These are phyloP conservation scores for Datisca glomerata DNA, from an alignment of 306 rosid genomes.

Conservation along the genomic window DNA sequence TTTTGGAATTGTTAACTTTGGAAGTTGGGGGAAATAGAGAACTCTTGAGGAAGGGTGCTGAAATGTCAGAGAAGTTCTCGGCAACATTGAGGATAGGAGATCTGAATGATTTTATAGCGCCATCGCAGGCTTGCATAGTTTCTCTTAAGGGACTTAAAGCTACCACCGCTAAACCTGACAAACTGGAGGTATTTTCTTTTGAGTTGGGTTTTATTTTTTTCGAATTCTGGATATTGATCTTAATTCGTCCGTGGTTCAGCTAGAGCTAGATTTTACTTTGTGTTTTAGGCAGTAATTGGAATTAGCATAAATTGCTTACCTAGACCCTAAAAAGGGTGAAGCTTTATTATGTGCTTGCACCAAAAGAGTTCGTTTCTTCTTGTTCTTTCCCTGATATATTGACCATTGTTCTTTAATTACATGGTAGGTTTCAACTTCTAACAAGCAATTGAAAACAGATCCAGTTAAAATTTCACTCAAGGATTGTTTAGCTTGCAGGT, in stretches of 20 bases:
- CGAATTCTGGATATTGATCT: not conserved
- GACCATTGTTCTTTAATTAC: too few species aligned
- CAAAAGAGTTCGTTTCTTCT: not conserved
- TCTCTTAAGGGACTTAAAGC: slow-evolving; percentile 72
- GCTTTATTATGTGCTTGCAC: too few species aligned
- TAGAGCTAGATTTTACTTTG: not conserved
- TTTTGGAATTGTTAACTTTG: slow-evolving; percentile 1
- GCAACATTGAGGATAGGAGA: slow-evolving; percentile 83
- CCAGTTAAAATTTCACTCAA: slow-evolving; percentile 92
- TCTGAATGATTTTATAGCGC: slow-evolving; percentile 85
- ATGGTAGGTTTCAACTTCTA: slow-evolving; percentile 53
- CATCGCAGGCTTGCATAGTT: slow-evolving; percentile 84
- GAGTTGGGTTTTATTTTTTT: not conserved
- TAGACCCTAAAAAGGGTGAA: too few species aligned
- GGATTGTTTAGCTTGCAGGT: slow-evolving; percentile 99
- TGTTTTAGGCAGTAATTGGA: not conserved
- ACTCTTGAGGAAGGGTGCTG: not conserved
- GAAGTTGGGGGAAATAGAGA: too few species aligned
- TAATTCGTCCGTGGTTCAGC: not conserved
- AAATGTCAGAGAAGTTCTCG: slow-evolving; percentile 88
- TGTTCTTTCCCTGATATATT: not conserved
- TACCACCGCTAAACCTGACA: slow-evolving; percentile 30
- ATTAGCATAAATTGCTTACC: too few species aligned
- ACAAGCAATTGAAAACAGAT: slow-evolving; percentile 43
- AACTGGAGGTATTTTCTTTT: slow-evolving; percentile 37